phyloP scores from a whole-genome alignment of 2,329 filamentous ascomycete genomes.

The Ophiostoma sp. region DNA sequence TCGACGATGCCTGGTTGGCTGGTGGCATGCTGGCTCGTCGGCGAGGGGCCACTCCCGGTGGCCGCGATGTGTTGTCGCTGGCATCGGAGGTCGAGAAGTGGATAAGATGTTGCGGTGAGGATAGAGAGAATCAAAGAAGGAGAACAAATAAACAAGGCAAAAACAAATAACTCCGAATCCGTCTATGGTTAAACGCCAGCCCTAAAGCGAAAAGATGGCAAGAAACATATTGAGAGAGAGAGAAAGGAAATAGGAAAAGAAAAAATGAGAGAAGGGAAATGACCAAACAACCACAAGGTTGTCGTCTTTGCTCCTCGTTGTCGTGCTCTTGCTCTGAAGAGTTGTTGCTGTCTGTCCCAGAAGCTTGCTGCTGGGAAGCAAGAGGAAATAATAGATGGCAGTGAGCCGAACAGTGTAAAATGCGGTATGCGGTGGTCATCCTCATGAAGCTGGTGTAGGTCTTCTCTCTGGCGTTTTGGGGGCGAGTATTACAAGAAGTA shows the following conservation, averaged over 20 bases:
- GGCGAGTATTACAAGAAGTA: slow-evolving; percentile 34
- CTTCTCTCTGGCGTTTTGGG: slow-evolving; percentile 20
- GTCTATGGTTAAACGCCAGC: slow-evolving; percentile 25
- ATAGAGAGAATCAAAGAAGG: neutral
- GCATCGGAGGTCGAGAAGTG: slow-evolving; percentile 1
- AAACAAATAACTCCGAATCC: slow-evolving; percentile 19
- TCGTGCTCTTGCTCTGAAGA: too few relatives aligned
- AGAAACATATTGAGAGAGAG: slow-evolving; percentile 5
- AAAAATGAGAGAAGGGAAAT: slow-evolving; percentile 10
- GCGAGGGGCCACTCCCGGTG: slow-evolving; percentile 5
- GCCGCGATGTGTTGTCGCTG: slow-evolving; percentile 19
- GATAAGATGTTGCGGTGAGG: slow-evolving; percentile 12
- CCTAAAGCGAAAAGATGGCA: neutral
- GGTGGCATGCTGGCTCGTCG: neutral
- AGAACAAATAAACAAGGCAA: neutral
- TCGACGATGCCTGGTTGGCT: slow-evolving; percentile 13
- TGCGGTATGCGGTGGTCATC: slow-evolving; percentile 22
- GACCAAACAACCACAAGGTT: too few relatives aligned
- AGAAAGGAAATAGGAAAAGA: slow-evolving; percentile 17
- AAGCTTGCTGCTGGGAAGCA: slow-evolving; percentile 30
- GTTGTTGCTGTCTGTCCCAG: slow-evolving; percentile 8
- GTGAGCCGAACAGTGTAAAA: slow-evolving; percentile 30
- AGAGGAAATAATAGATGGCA: slow-evolving; percentile 25
- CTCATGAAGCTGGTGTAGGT: slow-evolving; percentile 16
- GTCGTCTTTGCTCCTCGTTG: slow-evolving; percentile 1